Evolutionary conservation across 768 basidiomycete species (phyloP), one percentile per base, ranked within the genome.

Genomic region (Lentinus tigrinus): DNA sequence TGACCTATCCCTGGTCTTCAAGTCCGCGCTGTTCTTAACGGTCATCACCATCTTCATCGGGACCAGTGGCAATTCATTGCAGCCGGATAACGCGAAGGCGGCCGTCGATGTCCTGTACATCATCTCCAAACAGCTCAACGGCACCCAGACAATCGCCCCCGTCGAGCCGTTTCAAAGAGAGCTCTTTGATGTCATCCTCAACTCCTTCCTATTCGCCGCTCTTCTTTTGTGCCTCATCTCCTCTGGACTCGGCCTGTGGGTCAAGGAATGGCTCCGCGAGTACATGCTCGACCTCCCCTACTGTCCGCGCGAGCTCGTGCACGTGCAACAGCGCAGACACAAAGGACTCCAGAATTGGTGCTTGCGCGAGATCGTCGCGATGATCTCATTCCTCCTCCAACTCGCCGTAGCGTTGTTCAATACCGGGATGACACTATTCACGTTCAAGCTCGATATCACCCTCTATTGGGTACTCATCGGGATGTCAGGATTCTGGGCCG

Each of bases 311-410:
- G 14, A 60, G 0, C 44, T 24, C 47, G 28, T 55, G 24, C 21
- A 67, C 81, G 79, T 58, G n/a, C n/a, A 78, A 77, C 39, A 78
- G 85, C 0, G 66, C 64, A 9, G 87, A 84, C 61, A 58, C 86
- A 17, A 40, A 1, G 59, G 59, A 21, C 50, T 52, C 19, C 16
- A 13, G 13, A 31, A 2, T 23, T 86, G 81, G 57, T 74, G 72
- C 9, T 77, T 77, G 16, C 85, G 84, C 65, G 72, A 83, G 51
- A 86, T 87, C 72, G 87, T 89, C 68, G 74, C 82, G 9, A 73
- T 87, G 16, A 82, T 85, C 3, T 75, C 87, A 0, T 78, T 85
- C 27, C 72, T 87, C n/a, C 87, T 87, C 0, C 77, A 80, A 0
- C 58, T 88, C 5, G 82, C 83, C 64, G 80, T 84, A 72, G 75